phyloP scores from a whole-genome alignment of 208 protist species.

The Leishmania braziliensis region DNA sequence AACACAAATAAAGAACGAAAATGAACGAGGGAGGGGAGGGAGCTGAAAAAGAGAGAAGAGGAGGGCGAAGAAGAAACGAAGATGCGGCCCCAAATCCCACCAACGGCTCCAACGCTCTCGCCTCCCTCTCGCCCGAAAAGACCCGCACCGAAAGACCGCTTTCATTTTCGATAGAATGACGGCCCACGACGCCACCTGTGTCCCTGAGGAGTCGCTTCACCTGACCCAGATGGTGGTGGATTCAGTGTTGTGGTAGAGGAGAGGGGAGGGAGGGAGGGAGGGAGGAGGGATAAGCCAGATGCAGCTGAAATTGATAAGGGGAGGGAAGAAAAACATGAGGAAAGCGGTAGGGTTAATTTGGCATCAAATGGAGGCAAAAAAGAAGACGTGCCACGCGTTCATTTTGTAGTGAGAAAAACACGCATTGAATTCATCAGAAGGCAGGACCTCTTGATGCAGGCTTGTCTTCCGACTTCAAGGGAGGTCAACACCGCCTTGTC shows the following conservation, averaged over 20 bases:
- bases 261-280: neutral
- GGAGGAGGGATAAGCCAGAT: neutral
- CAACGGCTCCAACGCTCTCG: neutral
- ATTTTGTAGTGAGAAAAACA: neutral
- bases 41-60: neutral
- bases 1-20: neutral
- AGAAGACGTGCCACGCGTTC: neutral
- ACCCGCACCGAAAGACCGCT: neutral
- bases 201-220: neutral
- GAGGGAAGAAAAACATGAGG: neutral
- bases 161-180: slow-evolving; percentile 6
- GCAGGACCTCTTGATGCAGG: neutral
- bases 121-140: neutral
- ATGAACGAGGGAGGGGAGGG: neutral
- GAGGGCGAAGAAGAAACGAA: neutral
- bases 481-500: neutral
- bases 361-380: neutral
- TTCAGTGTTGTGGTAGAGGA: neutral
- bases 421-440: neutral
- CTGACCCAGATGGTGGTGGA: neutral
- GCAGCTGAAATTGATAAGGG: neutral
- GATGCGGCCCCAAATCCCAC: neutral
- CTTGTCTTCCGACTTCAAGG: too few species aligned
- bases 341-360: too few species aligned
- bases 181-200: neutral